Evolutionary conservation across 2,329 filamentous ascomycete species (phyloP).

Genomic region (Stachybotrys echinatus): DNA sequence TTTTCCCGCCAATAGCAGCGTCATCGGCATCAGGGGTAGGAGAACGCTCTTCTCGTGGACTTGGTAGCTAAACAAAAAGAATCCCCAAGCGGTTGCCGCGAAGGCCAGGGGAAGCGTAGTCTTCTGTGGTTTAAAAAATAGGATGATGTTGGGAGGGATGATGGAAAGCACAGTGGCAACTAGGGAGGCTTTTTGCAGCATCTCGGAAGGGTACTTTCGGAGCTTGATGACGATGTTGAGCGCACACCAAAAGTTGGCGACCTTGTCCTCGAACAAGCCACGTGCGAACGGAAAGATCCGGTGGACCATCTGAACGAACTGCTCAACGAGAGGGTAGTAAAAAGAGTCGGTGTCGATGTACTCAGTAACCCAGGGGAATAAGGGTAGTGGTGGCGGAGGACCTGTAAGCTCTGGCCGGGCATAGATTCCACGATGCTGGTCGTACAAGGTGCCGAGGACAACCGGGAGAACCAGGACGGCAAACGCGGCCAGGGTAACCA

Average conservation of each 20-base stretch:
- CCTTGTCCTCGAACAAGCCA: constrained; percentile 98
- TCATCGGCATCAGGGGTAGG: constrained; percentile 90
- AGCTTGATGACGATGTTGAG: constrained; percentile 88
- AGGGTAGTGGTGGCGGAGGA: constrained; percentile 56
- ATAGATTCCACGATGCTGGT: constrained; percentile 59
- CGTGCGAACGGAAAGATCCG: constrained; percentile 94
- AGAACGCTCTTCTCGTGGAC: constrained; percentile 98
- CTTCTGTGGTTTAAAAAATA: constrained; percentile 74
- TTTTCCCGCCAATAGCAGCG: constrained; percentile 72
- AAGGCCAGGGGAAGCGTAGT: constrained; percentile 74
- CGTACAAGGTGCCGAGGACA: constrained; percentile 64
- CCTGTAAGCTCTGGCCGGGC: constrained; percentile 51
- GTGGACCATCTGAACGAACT: constrained; percentile 78
- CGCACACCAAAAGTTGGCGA: constrained; percentile 97
- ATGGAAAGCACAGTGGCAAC: constrained; percentile 71
- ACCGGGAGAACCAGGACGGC: constrained; percentile 71
- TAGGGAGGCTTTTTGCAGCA: constrained; percentile 74
- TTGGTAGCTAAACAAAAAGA: constrained; percentile 96
- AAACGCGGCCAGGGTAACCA: constrained; percentile 70
- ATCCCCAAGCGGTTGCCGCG: constrained; percentile 85
- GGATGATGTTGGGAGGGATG: constrained; percentile 68
- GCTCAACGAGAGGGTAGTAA: constrained; percentile 71
- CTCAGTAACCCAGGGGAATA: constrained; percentile 52
- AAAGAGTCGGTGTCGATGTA: constrained; percentile 58
- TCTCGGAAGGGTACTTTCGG: constrained; percentile 60